These are phyloP conservation scores for Prunus salicina DNA, from an alignment of 306 rosid genomes.

Conservation along the genomic window DNA sequence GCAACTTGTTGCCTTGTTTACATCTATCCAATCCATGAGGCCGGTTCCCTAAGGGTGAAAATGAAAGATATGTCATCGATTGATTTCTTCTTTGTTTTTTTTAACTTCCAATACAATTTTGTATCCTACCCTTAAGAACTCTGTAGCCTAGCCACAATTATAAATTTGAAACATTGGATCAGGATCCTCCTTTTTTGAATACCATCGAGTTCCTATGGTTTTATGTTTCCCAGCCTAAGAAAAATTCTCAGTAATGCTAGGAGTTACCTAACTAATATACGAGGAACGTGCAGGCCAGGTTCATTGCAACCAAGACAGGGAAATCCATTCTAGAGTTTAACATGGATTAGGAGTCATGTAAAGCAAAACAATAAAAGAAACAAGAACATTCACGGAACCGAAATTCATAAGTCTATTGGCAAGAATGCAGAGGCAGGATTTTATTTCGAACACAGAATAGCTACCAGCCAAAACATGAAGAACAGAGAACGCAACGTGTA, in stretches of 20 bases:
- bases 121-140: not conserved
- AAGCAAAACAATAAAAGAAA: not conserved
- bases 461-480: constrained; percentile 5
- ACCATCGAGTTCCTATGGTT: not conserved
- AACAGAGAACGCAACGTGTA: constrained; percentile 26
- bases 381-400: not conserved
- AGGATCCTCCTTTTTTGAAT: not conserved
- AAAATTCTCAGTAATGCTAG: not conserved
- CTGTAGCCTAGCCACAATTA: not conserved
- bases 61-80: not conserved
- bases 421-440: not conserved
- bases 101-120: not conserved
- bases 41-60: not conserved
- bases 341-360: not conserved
- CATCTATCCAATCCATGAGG: not conserved
- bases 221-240: not conserved
- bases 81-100: not conserved
- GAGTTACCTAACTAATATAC: not conserved
- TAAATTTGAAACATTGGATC: not conserved
- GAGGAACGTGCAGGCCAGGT: not conserved
- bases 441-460: not conserved
- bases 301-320: not conserved
- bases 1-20: not conserved
- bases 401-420: not conserved
- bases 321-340: not conserved